Evolutionary conservation across 148 eudicot genomes (phyloP), one percentile per base, ranked within the genome.

Genomic region (Gaultheria prostrata): DNA sequence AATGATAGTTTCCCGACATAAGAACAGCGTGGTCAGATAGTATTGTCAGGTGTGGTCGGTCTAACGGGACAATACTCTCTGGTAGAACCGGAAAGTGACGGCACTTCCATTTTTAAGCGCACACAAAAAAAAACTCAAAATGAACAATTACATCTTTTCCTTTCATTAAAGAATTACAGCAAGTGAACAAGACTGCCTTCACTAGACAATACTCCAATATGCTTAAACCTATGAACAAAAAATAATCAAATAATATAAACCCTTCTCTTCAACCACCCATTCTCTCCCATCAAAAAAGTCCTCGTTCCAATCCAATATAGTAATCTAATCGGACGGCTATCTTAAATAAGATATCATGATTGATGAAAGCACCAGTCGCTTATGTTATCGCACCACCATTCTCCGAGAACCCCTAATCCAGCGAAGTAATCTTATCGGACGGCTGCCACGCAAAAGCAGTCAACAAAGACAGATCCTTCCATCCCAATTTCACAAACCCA

Each of bases 391-490:
- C 43, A 39, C 43, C 43, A 39, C 43, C 43, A 39, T 39, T 6
- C 43, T 39, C 43, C 6, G 6, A 39, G 43, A 4, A 39, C 6
- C 43, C 43, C 43, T 39, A 39, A 39, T 39, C 43, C 0, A 6
- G 43, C 0, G 4, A 17, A 35, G 76, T 71, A 32, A 35, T 71
- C 76, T 71, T 33, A 71, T 71, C 71, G 1, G 71, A 65, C 33
- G 71, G 71, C 46, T 90, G 84, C 98, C 98, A 94, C 28, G 96
- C 96, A 3, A 94, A 92, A 51, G 96, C 95, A 39, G 94, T 92
- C 81, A 94, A 89, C 89, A 94, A 83, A 0, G 96, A 85, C 88
- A 93, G 83, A 75, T 91, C 96, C 80, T 93, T 94, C 98, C 98
- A 94, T 4, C 95, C 98, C 77, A 94, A 85, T 88, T 89, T 94